Base-by-base conservation (phyloP, 805 yeast genomes). In the Candida nemodendra region DNA sequence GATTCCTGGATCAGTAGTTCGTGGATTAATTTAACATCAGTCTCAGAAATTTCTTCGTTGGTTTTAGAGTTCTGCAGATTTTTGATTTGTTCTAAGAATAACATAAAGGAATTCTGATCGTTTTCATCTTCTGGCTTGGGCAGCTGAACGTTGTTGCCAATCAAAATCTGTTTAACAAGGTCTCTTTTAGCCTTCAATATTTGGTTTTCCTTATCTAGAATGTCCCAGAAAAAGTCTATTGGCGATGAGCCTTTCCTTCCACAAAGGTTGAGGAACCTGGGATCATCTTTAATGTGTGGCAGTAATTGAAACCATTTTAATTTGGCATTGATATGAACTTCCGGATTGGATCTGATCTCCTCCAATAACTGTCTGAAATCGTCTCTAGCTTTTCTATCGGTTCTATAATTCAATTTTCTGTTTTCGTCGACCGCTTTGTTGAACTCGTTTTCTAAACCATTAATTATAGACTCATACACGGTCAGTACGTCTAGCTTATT, bases 221-320 rank as follows among this genome's bases (percentile, higher is more conserved):
- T 51, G 56, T 89, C 95, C 76, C 86, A 74, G 56, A 83, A 88
- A 27, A 85, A 60, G 45, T 88, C 95, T 28, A 81, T 53, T 1
- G 95, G 83, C 1, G 79, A 72, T 0, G 96, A 87, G 0, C 96
- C 95, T 30, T 74, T 68, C 37, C 89, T 71, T 0, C 95, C 95
- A 39, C 88, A 69, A 25, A 88, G 45, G 16, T 71, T 76, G 12
- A 74, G 51, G 53, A 83, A 88, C 12, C 76, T 62, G 31, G 66
- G 67, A 43, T 81, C 83, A 22, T 74, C 72, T 41, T 76, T 76
- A 1, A 87, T 50, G 4, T 53, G 42, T 0, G 71, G 64, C 28
- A 75, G 68, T 2, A 85, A 51, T 17, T 81, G 81, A 32, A 59
- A 62, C 81, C 95, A 88, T 34, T 61, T 66, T 2, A 84, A 66